Conservation (phyloP, 1,139 yeast genomes). For the Blastobotrys arbuscula region DNA sequence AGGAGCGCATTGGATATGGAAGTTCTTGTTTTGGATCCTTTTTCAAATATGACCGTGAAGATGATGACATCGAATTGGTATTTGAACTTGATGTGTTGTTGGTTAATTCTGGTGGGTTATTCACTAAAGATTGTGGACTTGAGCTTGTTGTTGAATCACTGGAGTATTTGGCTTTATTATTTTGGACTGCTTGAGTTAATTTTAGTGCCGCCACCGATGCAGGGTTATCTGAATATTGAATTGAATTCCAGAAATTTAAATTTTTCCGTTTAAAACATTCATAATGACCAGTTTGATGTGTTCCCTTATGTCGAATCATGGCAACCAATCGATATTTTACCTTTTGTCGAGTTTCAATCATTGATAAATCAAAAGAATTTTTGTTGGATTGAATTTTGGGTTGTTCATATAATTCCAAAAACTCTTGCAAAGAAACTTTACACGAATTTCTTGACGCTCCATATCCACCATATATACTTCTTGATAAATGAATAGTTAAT, state of each 20-base stretch:
- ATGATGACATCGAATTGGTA: neutral
- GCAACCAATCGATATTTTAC: constrained; percentile 56
- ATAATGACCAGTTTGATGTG: constrained; percentile 83
- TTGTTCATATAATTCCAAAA: constrained; percentile 42
- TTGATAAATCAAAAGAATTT: neutral
- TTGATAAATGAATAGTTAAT: constrained; percentile 70
- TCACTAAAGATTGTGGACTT: neutral
- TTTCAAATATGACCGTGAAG: neutral
- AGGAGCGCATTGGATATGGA: constrained; percentile 20
- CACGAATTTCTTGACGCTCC: constrained; percentile 72
- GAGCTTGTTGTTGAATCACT: neutral
- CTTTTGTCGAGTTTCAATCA: neutral
- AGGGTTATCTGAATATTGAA: neutral
- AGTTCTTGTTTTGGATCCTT: constrained; percentile 11
- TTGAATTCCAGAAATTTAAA: constrained; percentile 24
- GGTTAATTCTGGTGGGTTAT: neutral
- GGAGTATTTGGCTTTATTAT: neutral
- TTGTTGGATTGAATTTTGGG: constrained; percentile 28
- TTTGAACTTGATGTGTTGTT: neutral
- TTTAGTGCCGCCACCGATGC: constrained; percentile 1
- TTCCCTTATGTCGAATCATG: constrained; percentile 77
- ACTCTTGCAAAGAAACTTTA: constrained; percentile 59
- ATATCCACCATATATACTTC: constrained; percentile 73
- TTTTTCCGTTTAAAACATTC: constrained; percentile 35
- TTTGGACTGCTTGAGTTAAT: neutral